Evolutionary conservation across 2,329 filamentous ascomycete genomes (phyloP).

Genomic region (Calonectria pauciramosa): DNA sequence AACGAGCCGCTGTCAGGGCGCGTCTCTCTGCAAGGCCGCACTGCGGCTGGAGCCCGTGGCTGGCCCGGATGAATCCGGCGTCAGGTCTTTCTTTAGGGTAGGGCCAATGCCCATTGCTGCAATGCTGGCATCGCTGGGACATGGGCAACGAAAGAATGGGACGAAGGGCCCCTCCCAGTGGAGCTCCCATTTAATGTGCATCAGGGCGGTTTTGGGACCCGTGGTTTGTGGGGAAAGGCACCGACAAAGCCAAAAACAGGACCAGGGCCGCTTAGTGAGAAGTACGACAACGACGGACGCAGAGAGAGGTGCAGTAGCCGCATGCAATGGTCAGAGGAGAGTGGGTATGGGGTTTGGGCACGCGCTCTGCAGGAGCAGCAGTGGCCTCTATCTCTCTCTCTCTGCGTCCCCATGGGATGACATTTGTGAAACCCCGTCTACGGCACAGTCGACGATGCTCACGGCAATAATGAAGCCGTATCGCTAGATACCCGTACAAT

Average conservation of each 20-base stretch:
- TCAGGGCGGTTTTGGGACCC: background rate
- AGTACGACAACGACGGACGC: background rate
- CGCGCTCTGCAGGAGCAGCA: background rate
- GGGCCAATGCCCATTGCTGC: background rate
- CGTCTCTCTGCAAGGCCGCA: background rate
- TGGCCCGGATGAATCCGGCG: conserved; percentile 16
- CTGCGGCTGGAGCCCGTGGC: background rate
- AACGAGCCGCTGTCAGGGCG: conserved; percentile 9
- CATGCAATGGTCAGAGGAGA: background rate
- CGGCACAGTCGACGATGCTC: conserved; percentile 10
- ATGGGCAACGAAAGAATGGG: conserved; percentile 1
- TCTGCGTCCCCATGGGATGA: background rate
- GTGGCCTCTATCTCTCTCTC: background rate
- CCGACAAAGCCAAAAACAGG: background rate
- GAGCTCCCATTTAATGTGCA: conserved; percentile 11
- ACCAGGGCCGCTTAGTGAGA: background rate
- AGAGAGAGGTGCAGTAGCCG: background rate
- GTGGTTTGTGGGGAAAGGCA: conserved; percentile 14
- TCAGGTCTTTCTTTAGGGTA: conserved; percentile 16
- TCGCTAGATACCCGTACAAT: background rate
- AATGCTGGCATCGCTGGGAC: background rate
- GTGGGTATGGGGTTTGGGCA: conserved; percentile 6
- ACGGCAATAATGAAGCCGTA: background rate
- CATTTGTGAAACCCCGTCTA: background rate
- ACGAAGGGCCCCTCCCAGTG: background rate